These are phyloP conservation scores for Choiromyces venosus DNA, from an alignment of 495 filamentous ascomycete genomes.

Conservation along the genomic window DNA sequence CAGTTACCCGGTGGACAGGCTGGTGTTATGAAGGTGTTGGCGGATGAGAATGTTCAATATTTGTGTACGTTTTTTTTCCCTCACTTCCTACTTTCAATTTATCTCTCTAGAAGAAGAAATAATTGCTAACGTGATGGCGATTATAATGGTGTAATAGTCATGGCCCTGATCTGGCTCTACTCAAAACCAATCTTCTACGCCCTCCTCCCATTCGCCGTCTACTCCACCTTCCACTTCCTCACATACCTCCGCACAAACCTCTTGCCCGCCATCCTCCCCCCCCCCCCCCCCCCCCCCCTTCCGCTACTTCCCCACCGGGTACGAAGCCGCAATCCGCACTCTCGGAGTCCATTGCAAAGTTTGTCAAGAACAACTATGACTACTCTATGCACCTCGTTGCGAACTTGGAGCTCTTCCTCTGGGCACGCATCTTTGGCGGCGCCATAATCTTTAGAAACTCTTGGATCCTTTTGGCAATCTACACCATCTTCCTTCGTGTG, in stretches of 20 bases:
- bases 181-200: conserved; percentile 81
- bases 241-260: conserved; percentile 71
- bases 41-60: conserved; percentile 97
- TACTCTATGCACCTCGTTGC: conserved; percentile 76
- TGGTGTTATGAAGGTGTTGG: conserved; percentile 58
- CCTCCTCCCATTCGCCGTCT: conserved; percentile 88
- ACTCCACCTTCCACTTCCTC: conserved; percentile 95
- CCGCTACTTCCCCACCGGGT: conserved; percentile 47
- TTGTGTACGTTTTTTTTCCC: conserved; percentile 59
- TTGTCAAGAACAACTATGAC: conserved; percentile 98
- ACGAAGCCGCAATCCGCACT: conserved; percentile 61
- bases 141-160: conserved; percentile 51
- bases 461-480: conserved; percentile 78
- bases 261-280: conserved; percentile 54
- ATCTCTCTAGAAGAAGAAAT: neutral
- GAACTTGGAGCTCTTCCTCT: conserved; percentile 68
- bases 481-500: conserved; percentile 86
- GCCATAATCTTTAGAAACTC: conserved; percentile 83
- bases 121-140: neutral
- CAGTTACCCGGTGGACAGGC: conserved; percentile 53
- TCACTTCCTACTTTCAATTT: too few relatives aligned
- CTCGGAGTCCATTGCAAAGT: conserved; percentile 75
- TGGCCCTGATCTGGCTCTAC: conserved; percentile 95
- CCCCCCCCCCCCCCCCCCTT: conserved; percentile 47
- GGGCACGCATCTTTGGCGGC: conserved; percentile 71